Base-by-base conservation (phyloP, 179 eudicot species). In the Spergularia azorica region DNA sequence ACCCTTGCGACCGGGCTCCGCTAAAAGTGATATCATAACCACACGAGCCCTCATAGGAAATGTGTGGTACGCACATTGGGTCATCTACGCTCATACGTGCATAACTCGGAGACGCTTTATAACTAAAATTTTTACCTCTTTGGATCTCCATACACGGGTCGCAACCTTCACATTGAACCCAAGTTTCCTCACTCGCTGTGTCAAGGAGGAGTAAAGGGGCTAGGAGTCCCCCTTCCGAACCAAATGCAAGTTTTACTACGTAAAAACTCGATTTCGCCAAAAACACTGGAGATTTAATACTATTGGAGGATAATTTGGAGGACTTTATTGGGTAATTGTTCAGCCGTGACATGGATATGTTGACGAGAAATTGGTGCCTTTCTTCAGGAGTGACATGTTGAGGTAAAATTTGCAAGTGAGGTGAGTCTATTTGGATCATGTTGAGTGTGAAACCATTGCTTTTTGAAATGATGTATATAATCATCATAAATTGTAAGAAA, bases 131-230 rank as follows among this genome's bases (percentile, higher is more conserved):
- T 2, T 20, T 21, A 5, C 2, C 20, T 3, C n/a, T 65, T 4
- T 26, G 32, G 32, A 48, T 14, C 17, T 48, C n/a, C 4, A 79
- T 43, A 73, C 82, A 79, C 1, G 82, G 78, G 46, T 79, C 38
- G 52, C 78, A 79, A 5, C 73, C 69, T 4, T 58, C 55, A 16
- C 81, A 73, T 67, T 73, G 81, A 20, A 79, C 54, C 81, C 81
- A 79, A 73, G 81, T 79, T 6, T 66, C 58, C 0, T 43, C 54
- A 12, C 17, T 17, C 15, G 43, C 77, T 0, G 69, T 73, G 61
- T 79, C 81, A 5, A 79, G 17, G 63, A 79, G 68, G 7, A 79
- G 4, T 17, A 13, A 26, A 8, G 77, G 18, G 6, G 15, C 2
- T 15, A 17, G 20, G 0, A n/a, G 7, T 13, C 64, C 71, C 1